Evolutionary conservation across 805 yeast genomes (phyloP), one percentile per base, ranked within the genome.

Genomic region (Saccharomyces paradoxus): DNA sequence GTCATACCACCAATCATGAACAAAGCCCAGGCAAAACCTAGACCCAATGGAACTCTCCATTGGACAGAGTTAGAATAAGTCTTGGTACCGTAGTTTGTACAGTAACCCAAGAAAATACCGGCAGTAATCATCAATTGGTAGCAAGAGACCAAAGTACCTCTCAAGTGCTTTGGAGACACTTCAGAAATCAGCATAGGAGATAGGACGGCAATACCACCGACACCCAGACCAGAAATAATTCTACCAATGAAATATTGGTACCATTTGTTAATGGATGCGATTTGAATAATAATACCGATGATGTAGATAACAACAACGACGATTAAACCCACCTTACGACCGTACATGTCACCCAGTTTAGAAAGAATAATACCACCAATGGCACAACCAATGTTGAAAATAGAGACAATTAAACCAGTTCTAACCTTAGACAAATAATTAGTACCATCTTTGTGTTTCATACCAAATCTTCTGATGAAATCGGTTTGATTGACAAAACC

Each of bases 61-160:
- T 83, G 87, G 10, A 71, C 89, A 31, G 69, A 64, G 84, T 65
- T 58, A 5, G 56, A 48, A 56, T 69, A 69, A 21, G 59, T 63
- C 53, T 68, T 69, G 24, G 71, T 82, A 71, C 90, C 91, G 67
- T 78, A 86, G 57, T 82, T 82, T 50, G 84, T 76, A 72, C 89
- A 84, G 77, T 84, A 84, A 68, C 90, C 92, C 61, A 86, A 74
- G 73, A 86, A 85, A 63, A 86, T 86, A 72, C 91, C 92, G 50
- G 81, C 72, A 31, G 91, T 86, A 59, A 85, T 81, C 80, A 80
- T 82, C 66, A 86, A 75, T 72, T 86, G 91, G 74, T 80, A 86
- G 63, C 83, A 79, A 37, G 86, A 81, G 52, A 86, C 90, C 58
- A 86, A 76, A 32, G 87, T 76, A 70, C 91, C 91, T 78, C 92